phyloP scores from a whole-genome alignment of 306 rosid genomes.

The Astragalus membranaceus region DNA sequence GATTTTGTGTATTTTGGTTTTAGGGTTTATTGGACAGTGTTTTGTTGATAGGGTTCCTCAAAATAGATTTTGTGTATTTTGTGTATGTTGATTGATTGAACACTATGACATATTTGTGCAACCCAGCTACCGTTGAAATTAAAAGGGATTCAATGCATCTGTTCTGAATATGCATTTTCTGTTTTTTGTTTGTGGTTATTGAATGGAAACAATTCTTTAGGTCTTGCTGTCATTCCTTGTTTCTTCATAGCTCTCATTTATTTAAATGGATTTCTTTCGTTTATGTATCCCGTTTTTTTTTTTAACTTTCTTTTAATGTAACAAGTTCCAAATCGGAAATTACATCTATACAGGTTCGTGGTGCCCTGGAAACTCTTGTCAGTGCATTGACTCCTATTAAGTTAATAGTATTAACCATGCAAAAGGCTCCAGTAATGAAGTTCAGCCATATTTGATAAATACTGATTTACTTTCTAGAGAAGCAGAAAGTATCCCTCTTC shows the following conservation, averaged over 20 bases:
- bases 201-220: neutral
- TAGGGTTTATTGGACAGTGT: no score
- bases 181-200: neutral
- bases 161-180: no score
- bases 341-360: conserved; percentile 61
- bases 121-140: no score
- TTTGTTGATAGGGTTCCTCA: no score
- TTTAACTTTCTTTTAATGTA: neutral
- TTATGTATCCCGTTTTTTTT: neutral
- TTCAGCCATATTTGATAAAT: conserved; percentile 80
- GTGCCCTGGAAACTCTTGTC: conserved; percentile 85
- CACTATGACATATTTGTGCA: no score
- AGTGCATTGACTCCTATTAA: conserved; percentile 85
- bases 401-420: no score
- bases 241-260: neutral
- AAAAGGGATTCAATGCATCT: no score
- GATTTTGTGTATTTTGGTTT: no score
- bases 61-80: no score
- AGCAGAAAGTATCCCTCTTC: conserved; percentile 78
- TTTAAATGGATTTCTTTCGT: neutral
- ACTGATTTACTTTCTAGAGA: conserved; percentile 88
- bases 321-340: neutral
- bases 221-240: conserved; percentile 1
- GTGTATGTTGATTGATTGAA: no score
- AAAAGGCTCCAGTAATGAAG: conserved; percentile 64